phyloP scores from a whole-genome alignment of 306 rosid genomes.

The Glycine latifolia region DNA sequence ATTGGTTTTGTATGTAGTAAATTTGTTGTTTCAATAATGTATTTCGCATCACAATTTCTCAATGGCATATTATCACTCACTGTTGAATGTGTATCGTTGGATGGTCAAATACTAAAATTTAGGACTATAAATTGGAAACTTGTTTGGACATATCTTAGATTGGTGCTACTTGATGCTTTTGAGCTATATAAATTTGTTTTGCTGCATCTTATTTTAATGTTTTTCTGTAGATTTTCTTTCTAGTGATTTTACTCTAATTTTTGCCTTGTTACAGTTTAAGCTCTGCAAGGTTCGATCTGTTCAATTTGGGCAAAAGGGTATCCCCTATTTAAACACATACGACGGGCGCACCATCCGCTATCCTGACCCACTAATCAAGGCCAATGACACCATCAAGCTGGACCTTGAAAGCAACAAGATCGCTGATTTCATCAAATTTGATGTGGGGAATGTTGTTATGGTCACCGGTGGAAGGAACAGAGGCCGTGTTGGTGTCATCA shows the following conservation, averaged over 20 bases:
- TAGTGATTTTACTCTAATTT: background rate
- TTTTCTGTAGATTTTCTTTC: background rate
- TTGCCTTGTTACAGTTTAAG: slow-evolving; percentile 50
- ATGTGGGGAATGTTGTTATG: slow-evolving; percentile 82
- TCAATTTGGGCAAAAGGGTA: slow-evolving; percentile 78
- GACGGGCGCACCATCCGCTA: slow-evolving; percentile 52
- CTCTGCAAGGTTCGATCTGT: slow-evolving; percentile 74
- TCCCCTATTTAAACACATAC: slow-evolving; percentile 68
- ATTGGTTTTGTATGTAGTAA: background rate
- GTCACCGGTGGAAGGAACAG: slow-evolving; percentile 83
- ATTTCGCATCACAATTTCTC: background rate
- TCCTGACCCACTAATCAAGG: slow-evolving; percentile 71
- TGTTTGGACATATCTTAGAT: background rate
- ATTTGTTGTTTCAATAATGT: background rate
- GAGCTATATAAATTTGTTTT: background rate
- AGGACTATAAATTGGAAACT: background rate
- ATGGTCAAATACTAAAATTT: background rate
- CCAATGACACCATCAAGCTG: slow-evolving; percentile 83
- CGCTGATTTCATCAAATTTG: slow-evolving; percentile 71
- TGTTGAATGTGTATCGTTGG: background rate
- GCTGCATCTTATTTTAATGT: background rate
- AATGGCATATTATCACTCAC: background rate
- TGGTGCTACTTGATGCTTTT: background rate
- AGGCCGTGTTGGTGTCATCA: slow-evolving; percentile 78
- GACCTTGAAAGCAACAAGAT: slow-evolving; percentile 75